Evolutionary conservation across 371 early-diverging fungal genomes (phyloP).

Genomic region (Dentiscutata heterogama): DNA sequence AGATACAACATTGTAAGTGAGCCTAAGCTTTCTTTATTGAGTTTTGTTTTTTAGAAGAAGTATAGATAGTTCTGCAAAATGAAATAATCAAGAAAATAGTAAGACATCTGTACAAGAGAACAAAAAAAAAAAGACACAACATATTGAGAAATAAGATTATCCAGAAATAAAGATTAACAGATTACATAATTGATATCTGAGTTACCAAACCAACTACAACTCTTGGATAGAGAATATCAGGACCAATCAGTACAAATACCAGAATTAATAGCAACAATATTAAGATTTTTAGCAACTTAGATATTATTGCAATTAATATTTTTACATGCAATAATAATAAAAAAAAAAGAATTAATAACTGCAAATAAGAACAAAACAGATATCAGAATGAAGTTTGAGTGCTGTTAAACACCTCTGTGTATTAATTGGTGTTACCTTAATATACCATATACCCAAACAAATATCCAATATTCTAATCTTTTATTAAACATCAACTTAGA

Average conservation of each 20-base stretch:
- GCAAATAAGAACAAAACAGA: background rate
- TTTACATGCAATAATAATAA: background rate
- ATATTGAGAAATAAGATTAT: background rate
- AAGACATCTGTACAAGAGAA: background rate
- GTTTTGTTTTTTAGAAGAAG: background rate
- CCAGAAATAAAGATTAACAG: no score
- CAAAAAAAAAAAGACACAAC: background rate
- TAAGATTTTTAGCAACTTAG: background rate
- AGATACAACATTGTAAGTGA: background rate
- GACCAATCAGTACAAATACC: background rate
- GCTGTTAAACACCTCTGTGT: no score
- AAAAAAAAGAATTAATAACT: no score
- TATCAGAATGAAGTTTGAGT: background rate
- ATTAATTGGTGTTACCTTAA: no score
- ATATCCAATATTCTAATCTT: background rate
- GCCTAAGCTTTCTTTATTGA: conserved; percentile 15
- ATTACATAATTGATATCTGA: conserved; percentile 22
- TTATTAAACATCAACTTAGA: conserved; percentile 3
- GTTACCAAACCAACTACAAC: conserved; percentile 24
- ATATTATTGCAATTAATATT: background rate
- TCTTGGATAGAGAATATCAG: no score
- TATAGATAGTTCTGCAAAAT: background rate
- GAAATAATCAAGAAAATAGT: background rate
- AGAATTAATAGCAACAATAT: background rate
- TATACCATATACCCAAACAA: conserved; percentile 18